Evolutionary conservation across 164 flowering plant species (phyloP), one percentile per base, ranked within the genome.

Genomic region (Chimonanthus salicifolius): DNA sequence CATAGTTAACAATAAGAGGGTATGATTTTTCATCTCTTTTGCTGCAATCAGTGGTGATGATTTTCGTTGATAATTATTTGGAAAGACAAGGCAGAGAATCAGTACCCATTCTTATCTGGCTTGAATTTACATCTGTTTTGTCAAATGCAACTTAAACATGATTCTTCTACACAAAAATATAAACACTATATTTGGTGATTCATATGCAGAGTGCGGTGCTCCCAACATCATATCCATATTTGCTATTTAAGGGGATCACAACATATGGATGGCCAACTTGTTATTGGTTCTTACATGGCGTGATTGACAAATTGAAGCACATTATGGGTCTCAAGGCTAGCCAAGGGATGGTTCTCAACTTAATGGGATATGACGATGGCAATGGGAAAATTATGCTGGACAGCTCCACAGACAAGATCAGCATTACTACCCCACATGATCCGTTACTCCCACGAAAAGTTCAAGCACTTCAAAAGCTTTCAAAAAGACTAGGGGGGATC

Each of bases 401-500:
- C 18, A 75, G 76, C 49, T 74, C 77, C 47, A 82, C 85, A 49
- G 71, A 81, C 21, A 82, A 74, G 74, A 80, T 87, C 69, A 71
- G 73, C 71, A 87, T 86, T 69, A 62, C 7, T 64, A 83, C 90
- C 21, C 84, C 90, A 1, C 71, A 65, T 49, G 89, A 89, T 74
- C 83, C 80, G 64, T 60, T 87, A 49, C 85, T 87, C 16, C 82
- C 85, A 43, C 71, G 69, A 70, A 87, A 87, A 77, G 69, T 85
- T 51, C 78, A 81, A 73, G 84, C 84, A 6, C 77, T 88, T 70
- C 88, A 85, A 75, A 88, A 80, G 75, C 69, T 88, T 45, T 67
- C 88, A 16, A 84, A 80, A 69, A 88, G 83, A 71, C 49, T 88
- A 67, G 89, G 92, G 71, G 90, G 92, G 73, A 71, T 85, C 16